These are phyloP conservation scores for Purpureocillium takamizusanense DNA, from an alignment of 2,329 filamentous ascomycete genomes.

Conservation along the genomic window DNA sequence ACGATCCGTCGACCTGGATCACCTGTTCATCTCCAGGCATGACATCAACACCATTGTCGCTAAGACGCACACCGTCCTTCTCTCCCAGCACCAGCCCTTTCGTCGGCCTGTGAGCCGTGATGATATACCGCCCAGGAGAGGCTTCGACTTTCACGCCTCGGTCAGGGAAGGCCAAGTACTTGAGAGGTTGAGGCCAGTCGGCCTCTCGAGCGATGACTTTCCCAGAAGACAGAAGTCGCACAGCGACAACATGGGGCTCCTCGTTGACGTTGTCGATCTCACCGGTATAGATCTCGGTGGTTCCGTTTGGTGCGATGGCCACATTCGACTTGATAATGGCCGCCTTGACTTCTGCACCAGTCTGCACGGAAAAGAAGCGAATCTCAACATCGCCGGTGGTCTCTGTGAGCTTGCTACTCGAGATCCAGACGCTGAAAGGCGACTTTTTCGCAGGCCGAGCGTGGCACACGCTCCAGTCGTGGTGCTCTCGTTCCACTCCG, in stretches of 20 bases:
- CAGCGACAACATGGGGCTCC: constrained; percentile 38
- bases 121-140: constrained; percentile 11
- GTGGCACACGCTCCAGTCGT: constrained; percentile 36
- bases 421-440: constrained; percentile 34
- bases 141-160: constrained; percentile 27
- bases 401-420: constrained; percentile 18
- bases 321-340: constrained; percentile 14
- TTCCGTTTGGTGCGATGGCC: constrained; percentile 23
- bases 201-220: constrained; percentile 35
- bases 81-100: constrained; percentile 49
- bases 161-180: constrained; percentile 44
- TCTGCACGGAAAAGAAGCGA: constrained; percentile 30
- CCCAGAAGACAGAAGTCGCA: constrained; percentile 27
- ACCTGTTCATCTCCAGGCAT: constrained; percentile 34
- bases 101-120: constrained; percentile 35
- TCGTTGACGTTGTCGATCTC: constrained; percentile 25
- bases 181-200: constrained; percentile 54
- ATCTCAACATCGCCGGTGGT: constrained; percentile 19
- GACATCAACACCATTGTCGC: constrained; percentile 50
- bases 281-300: constrained; percentile 23
- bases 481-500: constrained; percentile 37
- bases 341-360: constrained; percentile 24
- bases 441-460: constrained; percentile 22
- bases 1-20: constrained; percentile 29
- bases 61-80: constrained; percentile 32